Evolutionary conservation across 805 yeast genomes (phyloP), one percentile per base, ranked within the genome.

Genomic region (Tetrapisispora taiwanensis): DNA sequence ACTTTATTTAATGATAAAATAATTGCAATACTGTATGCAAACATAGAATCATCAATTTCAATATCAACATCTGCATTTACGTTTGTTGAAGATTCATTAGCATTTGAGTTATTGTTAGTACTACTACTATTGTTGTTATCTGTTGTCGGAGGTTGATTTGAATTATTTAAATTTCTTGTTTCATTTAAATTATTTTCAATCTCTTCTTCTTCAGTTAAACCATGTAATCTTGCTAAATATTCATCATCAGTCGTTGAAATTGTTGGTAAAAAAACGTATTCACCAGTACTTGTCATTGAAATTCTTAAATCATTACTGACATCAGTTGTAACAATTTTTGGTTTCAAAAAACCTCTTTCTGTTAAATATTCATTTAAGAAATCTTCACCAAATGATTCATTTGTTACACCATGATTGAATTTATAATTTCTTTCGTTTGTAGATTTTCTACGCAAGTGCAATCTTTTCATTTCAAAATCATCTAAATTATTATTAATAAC

Each of bases 1-100:
- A 70, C 72, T 41, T 66, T 71, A 27, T 59, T 53, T 2, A 76
- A 52, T 44, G 75, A 75, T 3, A 75, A 50, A 7, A 75, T 63
- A 3, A 76, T 66, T 0, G 76, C 80, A 53, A 76, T 67, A 1
- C 75, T 74, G 52, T 73, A 76, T 1, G 78, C 71, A 4, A 72
- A 57, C 54, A 52, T 52, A 5, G 45, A 34, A 17, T 46, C 35
- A 32, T 39, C 39, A 15, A 34, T 30, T 41, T 44, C 42, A 6
- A 27, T n/a, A 30, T 22, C 30, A 14, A 18, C 31, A 13, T 39
- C 6, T n/a, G 31, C 20, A 36, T 28, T 37, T 3, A 37, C 37
- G 19, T 31, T 14, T 13, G 24, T 33, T 18, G 36, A 5, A 17
- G 36, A 33, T 5, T 17, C 14, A 20, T 8, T 28, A 20, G n/a